Evolutionary conservation across 2,329 filamentous ascomycete species (phyloP).

Genomic region (Claviceps fusiformis): DNA sequence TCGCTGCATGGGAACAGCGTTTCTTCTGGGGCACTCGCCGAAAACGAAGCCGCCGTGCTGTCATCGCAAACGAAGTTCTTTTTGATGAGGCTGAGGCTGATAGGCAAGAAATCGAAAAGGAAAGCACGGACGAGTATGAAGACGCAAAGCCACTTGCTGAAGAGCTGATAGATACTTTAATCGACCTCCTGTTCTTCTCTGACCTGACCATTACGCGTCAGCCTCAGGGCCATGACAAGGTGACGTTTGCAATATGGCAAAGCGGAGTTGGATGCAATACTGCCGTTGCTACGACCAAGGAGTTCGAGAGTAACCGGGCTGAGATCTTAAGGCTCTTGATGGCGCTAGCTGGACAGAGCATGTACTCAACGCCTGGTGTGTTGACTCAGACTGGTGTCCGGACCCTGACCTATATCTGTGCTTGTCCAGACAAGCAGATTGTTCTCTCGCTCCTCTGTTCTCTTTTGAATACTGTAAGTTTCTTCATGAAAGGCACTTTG

Average conservation of each 20-base stretch:
- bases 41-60: conserved; percentile 54
- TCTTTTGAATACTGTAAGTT: conserved; percentile 72
- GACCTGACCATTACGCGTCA: conserved; percentile 74
- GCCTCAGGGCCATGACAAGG: conserved; percentile 58
- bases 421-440: conserved; percentile 78
- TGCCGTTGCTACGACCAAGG: conserved; percentile 73
- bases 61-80: conserved; percentile 60
- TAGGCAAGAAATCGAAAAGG: conserved; percentile 27
- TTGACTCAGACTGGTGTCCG: conserved; percentile 73
- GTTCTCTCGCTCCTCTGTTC: conserved; percentile 87
- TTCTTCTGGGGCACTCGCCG: conserved; percentile 81
- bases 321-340: conserved; percentile 80
- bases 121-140: conserved; percentile 53
- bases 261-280: conserved; percentile 94
- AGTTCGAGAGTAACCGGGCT: conserved; percentile 83
- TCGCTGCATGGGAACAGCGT: conserved; percentile 75
- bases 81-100: conserved; percentile 63
- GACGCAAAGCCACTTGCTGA: conserved; percentile 79
- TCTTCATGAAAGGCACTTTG: background rate
- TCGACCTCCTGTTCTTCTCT: conserved; percentile 83
- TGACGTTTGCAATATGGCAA: conserved; percentile 93
- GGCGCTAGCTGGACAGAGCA: conserved; percentile 75
- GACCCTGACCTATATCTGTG: conserved; percentile 78
- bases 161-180: conserved; percentile 78
- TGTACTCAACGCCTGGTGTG: conserved; percentile 74